These are phyloP conservation scores for Chenopodium berlandieri DNA, from an alignment of 148 eudicot species.

Conservation along the genomic window DNA sequence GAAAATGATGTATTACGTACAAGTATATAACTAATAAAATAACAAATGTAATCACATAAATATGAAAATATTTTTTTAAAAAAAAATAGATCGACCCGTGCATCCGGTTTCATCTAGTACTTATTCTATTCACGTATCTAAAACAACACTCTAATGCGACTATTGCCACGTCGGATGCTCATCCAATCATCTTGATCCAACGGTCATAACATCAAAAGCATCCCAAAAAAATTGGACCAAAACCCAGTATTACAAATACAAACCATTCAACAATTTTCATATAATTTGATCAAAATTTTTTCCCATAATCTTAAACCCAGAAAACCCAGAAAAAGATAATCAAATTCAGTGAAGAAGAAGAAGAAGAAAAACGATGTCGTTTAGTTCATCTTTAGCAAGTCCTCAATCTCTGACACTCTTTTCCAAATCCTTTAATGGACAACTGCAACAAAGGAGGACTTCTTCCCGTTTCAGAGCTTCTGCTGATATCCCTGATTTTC, in stretches of 20 bases:
- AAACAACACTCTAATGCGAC: background rate
- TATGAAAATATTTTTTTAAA: too few relatives aligned
- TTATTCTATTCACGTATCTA: background rate
- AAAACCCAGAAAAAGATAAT: background rate
- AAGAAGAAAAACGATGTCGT: conserved; percentile 43
- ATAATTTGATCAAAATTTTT: background rate
- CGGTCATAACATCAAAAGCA: background rate
- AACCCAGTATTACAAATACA: background rate
- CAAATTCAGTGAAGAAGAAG: background rate
- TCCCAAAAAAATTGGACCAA: background rate
- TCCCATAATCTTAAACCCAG: background rate
- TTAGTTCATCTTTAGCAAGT: conserved; percentile 32
- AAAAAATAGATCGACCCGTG: too few relatives aligned
- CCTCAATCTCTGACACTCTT: conserved; percentile 24
- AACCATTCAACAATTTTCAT: background rate
- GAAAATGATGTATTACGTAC: too few relatives aligned
- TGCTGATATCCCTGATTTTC: conserved; percentile 77
- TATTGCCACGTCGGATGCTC: background rate
- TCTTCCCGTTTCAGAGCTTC: conserved; percentile 55
- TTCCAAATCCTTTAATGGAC: conserved; percentile 26
- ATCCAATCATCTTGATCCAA: background rate
- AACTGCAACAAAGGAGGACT: background rate
- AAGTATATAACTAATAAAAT: too few relatives aligned
- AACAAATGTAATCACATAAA: too few relatives aligned
- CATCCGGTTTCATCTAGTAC: background rate